These are phyloP conservation scores for Yamadazyma trypodendri DNA, from an alignment of 1,139 yeast genomes.

Conservation along the genomic window DNA sequence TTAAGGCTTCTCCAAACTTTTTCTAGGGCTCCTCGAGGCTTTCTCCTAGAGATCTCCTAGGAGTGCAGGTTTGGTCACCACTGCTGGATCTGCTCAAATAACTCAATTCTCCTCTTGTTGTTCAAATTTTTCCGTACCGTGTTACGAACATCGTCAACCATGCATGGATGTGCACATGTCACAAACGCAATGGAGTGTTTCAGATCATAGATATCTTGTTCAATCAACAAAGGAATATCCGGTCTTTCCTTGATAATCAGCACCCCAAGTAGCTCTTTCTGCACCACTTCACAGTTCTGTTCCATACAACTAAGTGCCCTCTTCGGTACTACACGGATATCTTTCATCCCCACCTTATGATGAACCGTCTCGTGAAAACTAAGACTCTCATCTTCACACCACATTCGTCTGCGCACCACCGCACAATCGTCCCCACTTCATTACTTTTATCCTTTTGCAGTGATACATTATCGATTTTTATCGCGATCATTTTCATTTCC, in stretches of 20 bases:
- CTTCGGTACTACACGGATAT: too few relatives aligned
- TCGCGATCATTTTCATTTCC: too few relatives aligned
- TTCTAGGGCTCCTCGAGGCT: too few relatives aligned
- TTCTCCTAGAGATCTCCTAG: too few relatives aligned
- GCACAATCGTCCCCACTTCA: too few relatives aligned
- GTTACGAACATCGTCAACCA: constrained; percentile 40
- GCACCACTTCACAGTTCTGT: constrained; percentile 17
- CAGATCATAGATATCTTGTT: constrained; percentile 28
- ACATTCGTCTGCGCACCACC: too few relatives aligned
- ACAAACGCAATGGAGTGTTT: constrained; percentile 36
- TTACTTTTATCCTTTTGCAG: too few relatives aligned
- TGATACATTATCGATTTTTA: too few relatives aligned
- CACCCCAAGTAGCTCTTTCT: constrained; percentile 22
- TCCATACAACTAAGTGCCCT: constrained; percentile 7
- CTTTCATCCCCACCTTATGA: constrained; percentile 2
- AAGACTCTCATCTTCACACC: not conserved
- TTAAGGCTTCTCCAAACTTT: too few relatives aligned
- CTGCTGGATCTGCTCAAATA: constrained; percentile 39
- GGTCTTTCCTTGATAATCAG: constrained; percentile 44
- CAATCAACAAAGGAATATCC: constrained; percentile 33
- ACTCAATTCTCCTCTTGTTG: constrained; percentile 34
- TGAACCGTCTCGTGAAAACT: constrained; percentile 1
- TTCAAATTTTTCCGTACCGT: constrained; percentile 29
- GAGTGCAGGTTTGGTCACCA: too few relatives aligned
- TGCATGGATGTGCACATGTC: constrained; percentile 42